Percentiles rank a stretch among this genome's conserved stretches.
Conservation (phyloP, 345 rosid genomes). For the Salix udensis region DNA sequence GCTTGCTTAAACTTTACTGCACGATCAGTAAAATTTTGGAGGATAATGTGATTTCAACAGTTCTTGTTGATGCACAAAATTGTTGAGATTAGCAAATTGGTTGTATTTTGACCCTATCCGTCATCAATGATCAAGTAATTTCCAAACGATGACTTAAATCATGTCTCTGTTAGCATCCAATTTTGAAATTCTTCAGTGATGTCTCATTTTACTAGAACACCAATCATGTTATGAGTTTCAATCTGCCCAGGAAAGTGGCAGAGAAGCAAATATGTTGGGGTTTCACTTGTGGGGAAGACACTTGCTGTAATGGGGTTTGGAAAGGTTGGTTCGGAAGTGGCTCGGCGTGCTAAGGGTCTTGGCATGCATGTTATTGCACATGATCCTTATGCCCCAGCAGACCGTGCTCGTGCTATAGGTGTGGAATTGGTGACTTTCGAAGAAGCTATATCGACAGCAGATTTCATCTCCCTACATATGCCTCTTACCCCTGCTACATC, state of each 20-base stretch:
- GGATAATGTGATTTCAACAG: not conserved
- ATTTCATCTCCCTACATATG: conserved; percentile 26
- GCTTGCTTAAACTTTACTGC: not conserved
- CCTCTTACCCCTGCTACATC: conserved; percentile 27
- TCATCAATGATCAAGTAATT: not conserved
- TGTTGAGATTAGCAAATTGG: not conserved
- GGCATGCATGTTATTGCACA: conserved; percentile 29
- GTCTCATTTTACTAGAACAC: not conserved
- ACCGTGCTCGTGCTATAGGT: conserved; percentile 23
- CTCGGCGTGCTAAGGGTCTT: conserved; percentile 27
- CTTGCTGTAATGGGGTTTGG: conserved; percentile 29
- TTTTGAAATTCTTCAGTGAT: not conserved
- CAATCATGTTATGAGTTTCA: not conserved
- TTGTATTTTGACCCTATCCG: not conserved
- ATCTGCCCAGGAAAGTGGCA: conserved; percentile 22
- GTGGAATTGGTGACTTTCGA: conserved; percentile 21
- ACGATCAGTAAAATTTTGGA: not conserved
- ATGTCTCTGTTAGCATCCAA: not conserved
- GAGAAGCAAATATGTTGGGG: conserved; percentile 26
- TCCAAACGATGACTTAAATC: not conserved
- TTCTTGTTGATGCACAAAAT: not conserved
- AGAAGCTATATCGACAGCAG: conserved; percentile 22
- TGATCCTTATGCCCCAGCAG: conserved; percentile 27
- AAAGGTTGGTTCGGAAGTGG: conserved; percentile 29
- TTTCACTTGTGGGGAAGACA: conserved; percentile 26